Conservation (phyloP, 148 eudicot genomes). For the Rhododendron vialii region DNA sequence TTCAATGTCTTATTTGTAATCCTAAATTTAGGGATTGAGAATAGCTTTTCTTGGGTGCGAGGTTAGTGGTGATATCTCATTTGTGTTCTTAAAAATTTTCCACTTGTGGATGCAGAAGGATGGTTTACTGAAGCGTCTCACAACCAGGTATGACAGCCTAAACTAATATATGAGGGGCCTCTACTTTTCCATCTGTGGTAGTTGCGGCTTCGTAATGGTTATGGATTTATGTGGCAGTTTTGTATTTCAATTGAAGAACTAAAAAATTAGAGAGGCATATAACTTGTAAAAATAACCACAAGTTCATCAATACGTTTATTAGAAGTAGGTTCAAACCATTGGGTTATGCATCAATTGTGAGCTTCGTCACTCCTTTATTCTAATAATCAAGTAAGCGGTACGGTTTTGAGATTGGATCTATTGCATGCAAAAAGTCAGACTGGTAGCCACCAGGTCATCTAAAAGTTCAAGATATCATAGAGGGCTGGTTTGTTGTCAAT, state of each 20-base stretch:
- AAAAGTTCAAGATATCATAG: no score
- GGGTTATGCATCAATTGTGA: neutral
- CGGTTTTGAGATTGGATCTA: no score
- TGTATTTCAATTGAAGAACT: neutral
- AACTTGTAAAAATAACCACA: neutral
- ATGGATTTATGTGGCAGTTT: neutral
- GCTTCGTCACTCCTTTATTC: neutral
- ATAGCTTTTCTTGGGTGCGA: neutral
- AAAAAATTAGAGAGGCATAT: neutral
- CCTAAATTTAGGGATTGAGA: neutral
- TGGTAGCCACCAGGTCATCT: no score
- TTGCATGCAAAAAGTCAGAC: no score
- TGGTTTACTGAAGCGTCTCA: constrained; percentile 56
- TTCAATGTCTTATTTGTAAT: neutral
- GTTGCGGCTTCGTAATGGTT: neutral
- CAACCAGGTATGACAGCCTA: constrained; percentile 51
- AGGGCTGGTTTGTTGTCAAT: no score
- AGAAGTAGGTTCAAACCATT: neutral
- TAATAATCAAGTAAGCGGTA: no score
- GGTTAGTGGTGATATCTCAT: neutral
- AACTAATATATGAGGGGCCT: neutral
- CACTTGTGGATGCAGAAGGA: constrained; percentile 54
- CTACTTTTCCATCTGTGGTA: neutral
- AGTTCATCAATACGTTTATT: neutral
- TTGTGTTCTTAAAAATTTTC: neutral